These are phyloP conservation scores for Cajanus cajan DNA, from an alignment of 306 rosid species.

Conservation along the genomic window DNA sequence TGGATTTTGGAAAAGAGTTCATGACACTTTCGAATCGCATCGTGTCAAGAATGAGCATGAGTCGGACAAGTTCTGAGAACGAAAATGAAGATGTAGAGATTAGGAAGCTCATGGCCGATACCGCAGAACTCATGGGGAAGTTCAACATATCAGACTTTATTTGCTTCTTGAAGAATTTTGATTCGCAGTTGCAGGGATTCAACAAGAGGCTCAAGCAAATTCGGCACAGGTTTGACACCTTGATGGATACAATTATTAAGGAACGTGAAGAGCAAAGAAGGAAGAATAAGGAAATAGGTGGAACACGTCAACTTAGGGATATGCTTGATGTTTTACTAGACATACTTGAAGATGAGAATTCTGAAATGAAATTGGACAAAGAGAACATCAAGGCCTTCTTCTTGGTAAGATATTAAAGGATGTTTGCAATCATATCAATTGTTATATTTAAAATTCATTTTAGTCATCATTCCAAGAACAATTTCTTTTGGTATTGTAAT, in stretches of 20 bases:
- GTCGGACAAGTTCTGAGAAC: conserved; percentile 31
- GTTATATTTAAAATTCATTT: no score
- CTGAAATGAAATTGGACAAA: conserved; percentile 48
- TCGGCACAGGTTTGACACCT: conserved; percentile 39
- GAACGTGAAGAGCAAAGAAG: conserved; percentile 44
- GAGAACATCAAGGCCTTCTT: conserved; percentile 64
- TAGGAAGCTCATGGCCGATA: conserved; percentile 42
- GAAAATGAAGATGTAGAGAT: conserved; percentile 37
- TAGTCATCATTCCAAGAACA: no score
- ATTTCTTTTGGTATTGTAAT: no score
- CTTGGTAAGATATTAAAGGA: no score
- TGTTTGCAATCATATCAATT: no score
- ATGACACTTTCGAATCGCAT: conserved; percentile 34
- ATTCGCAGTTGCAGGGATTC: conserved; percentile 56
- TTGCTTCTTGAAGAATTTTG: conserved; percentile 51
- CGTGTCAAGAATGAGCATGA: conserved; percentile 52
- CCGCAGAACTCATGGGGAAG: conserved; percentile 40
- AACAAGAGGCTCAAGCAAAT: conserved; percentile 32
- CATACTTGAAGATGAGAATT: conserved; percentile 37
- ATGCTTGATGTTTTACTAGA: conserved; percentile 48
- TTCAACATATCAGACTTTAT: conserved; percentile 57
- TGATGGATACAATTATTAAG: conserved; percentile 47
- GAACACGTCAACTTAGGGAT: conserved; percentile 29
- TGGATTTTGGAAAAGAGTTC: conserved; percentile 47
- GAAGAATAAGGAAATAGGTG: conserved; percentile 2